Base-by-base conservation (phyloP, 1,139 yeast species). In the Suhomyces ambrosiae region DNA sequence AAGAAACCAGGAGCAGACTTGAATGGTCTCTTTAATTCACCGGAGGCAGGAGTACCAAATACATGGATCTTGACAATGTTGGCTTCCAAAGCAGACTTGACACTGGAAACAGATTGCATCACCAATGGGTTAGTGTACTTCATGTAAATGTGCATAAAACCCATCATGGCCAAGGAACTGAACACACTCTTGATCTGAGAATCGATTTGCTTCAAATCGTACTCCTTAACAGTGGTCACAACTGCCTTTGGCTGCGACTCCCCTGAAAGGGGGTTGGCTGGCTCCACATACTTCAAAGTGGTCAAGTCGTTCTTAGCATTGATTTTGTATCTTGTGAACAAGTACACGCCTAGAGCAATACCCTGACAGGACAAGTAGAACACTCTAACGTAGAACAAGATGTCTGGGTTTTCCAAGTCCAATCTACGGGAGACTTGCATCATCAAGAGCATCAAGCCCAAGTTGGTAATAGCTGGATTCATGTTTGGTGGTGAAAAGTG, bases 11-110 rank as follows among this genome's bases (percentile, higher is more conserved):
- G 84, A 39, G 92, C 81, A 44, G 88, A 78, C 76, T 88, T 87
- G 82, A 94, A 92, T 30, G 99, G 99, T 74, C 99, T 86, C 80
- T 89, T 87, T 67, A 89, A 80, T 56, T 87, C 96, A 52, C 97
- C 97, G 39, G 79, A 55, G 27, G 97, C 95, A 30, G 94, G 80
- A 56, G 77, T 70, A 52, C 92, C 92, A 58, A 85, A 87, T 45
- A 92, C 60, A 63, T 92, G 96, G 63, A 94, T 87, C 75, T 87
- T 83, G 56, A 90, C 96, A 55, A 89, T 83, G 71, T 90, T 90
- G 55, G 87, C 74, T 71, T 94, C 98, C 47, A 89, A 71, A 37
- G 96, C 96, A 52, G 85, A 71, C 78, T 92, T 92, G 55, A 94
- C 72, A 37, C 97, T 92, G 39, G 95, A 80, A 54, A 94, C 77